A percentile compares a stretch with the other conserved stretches of the same genome.
These are phyloP conservation scores for Fusarium metavorans DNA, from an alignment of 2,329 filamentous ascomycete species.

Conservation along the genomic window DNA sequence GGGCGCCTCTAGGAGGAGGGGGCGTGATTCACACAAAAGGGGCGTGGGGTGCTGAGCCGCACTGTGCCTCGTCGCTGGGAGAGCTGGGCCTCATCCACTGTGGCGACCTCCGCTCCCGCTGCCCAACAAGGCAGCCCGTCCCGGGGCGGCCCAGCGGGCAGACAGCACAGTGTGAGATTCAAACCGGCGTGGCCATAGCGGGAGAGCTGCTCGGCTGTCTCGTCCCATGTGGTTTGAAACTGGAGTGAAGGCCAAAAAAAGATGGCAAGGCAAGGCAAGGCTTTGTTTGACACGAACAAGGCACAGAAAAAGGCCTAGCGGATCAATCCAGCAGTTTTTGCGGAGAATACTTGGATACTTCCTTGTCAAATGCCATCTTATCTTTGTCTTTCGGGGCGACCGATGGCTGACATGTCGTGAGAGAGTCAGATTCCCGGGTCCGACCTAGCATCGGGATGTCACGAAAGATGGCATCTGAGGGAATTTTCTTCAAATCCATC, in stretches of 20 bases:
- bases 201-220: neutral
- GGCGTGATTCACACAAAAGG: neutral
- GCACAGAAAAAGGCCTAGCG: slow-evolving; percentile 3
- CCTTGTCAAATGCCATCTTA: slow-evolving; percentile 13
- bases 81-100: slow-evolving; percentile 26
- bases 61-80: slow-evolving; percentile 20
- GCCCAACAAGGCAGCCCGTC: slow-evolving; percentile 29
- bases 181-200: slow-evolving; percentile 14
- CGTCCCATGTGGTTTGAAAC: slow-evolving; percentile 16
- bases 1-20: neutral
- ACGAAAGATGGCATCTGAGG: slow-evolving; percentile 14
- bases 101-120: slow-evolving; percentile 18
- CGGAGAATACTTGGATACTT: slow-evolving; percentile 26
- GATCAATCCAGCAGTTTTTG: slow-evolving; percentile 29
- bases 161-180: neutral
- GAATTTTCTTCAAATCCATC: slow-evolving; percentile 15
- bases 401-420: slow-evolving; percentile 7
- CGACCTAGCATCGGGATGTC: neutral
- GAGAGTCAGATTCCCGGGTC: neutral
- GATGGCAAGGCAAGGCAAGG: neutral
- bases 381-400: slow-evolving; percentile 22
- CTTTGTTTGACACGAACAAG: slow-evolving; percentile 17
- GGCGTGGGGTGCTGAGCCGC: slow-evolving; percentile 13
- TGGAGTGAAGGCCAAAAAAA: neutral
- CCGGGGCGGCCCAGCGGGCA: slow-evolving; percentile 1